Evolutionary conservation across 148 eudicot species (phyloP).

Genomic region (Amaranthus hypochondriacus): DNA sequence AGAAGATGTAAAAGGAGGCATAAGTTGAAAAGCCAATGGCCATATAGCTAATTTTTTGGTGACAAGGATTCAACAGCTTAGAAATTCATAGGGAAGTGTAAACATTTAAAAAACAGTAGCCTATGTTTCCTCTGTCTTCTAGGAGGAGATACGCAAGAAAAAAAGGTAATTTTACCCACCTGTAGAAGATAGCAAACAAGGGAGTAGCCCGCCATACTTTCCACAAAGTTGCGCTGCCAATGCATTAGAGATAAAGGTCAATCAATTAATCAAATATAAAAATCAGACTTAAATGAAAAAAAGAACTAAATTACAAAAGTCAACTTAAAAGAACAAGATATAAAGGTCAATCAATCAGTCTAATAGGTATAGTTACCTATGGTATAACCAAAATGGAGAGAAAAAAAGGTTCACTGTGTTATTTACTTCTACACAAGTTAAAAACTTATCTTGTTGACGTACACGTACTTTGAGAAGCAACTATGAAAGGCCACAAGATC

Average conservation of each 20-base stretch:
- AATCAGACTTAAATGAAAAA: background rate
- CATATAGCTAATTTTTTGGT: background rate
- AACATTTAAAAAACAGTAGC: background rate
- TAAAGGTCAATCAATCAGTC: too few relatives aligned
- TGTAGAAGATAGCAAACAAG: slow-evolving; percentile 96
- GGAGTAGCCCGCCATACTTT: slow-evolving; percentile 99
- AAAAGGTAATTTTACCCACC: slow-evolving; percentile 36
- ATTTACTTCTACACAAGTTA: too few relatives aligned
- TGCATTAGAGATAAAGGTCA: slow-evolving; percentile 12
- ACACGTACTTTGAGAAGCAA: too few relatives aligned
- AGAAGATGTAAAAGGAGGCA: background rate
- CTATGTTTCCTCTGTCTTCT: background rate
- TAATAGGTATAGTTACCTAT: too few relatives aligned
- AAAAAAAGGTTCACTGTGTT: too few relatives aligned
- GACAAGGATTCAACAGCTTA: background rate
- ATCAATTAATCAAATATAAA: background rate
- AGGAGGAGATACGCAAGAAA: background rate
- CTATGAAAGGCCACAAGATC: too few relatives aligned
- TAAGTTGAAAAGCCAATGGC: background rate
- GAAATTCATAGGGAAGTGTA: background rate
- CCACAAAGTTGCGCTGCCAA: slow-evolving; percentile 97
- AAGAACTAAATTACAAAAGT: background rate
- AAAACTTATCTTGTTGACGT: too few relatives aligned
- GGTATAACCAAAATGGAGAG: too few relatives aligned
- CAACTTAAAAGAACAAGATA: background rate